phyloP scores from a whole-genome alignment of 129 eudicot species.

The Artemisia tridentata region DNA sequence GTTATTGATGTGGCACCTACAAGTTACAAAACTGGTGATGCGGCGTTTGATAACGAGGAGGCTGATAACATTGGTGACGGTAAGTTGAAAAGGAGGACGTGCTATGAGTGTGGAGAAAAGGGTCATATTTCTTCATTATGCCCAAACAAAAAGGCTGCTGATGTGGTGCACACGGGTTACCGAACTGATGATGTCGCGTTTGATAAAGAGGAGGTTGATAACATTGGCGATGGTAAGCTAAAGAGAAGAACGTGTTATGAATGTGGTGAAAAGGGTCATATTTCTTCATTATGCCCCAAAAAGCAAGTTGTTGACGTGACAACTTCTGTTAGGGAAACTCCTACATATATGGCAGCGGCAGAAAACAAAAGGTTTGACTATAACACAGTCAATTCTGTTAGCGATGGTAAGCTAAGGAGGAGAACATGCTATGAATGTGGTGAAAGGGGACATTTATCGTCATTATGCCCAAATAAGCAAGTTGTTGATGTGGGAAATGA shows the following conservation, averaged over 20 bases:
- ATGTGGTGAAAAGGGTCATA: slow-evolving; percentile 74
- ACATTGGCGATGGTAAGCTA: slow-evolving; percentile 43
- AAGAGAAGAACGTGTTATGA: slow-evolving; percentile 57
- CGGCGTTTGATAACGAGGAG: slow-evolving; percentile 15
- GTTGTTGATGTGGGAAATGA: slow-evolving; percentile 35
- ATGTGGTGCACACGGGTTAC: slow-evolving; percentile 5
- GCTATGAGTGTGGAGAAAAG: slow-evolving; percentile 65
- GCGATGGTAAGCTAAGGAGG: slow-evolving; percentile 47
- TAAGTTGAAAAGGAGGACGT: slow-evolving; percentile 55
- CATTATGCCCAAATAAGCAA: slow-evolving; percentile 53
- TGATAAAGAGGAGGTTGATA: slow-evolving; percentile 23
- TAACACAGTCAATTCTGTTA: slow-evolving; percentile 13
- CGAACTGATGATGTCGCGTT: slow-evolving; percentile 7
- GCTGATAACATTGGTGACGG: slow-evolving; percentile 33
- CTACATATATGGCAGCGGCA: not conserved
- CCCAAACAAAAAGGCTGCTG: slow-evolving; percentile 38
- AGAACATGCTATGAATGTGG: slow-evolving; percentile 64
- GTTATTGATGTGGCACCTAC: slow-evolving; percentile 33
- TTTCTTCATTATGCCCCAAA: slow-evolving; percentile 64
- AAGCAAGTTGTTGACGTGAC: slow-evolving; percentile 25
- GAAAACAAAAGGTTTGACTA: slow-evolving; percentile 10
- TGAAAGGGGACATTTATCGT: slow-evolving; percentile 65
- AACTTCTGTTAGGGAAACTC: not conserved
- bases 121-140: slow-evolving; percentile 75
- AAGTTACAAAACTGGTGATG: slow-evolving; percentile 11